Base-by-base conservation (phyloP, 257 asterid species). In the Gentiana straminea region DNA sequence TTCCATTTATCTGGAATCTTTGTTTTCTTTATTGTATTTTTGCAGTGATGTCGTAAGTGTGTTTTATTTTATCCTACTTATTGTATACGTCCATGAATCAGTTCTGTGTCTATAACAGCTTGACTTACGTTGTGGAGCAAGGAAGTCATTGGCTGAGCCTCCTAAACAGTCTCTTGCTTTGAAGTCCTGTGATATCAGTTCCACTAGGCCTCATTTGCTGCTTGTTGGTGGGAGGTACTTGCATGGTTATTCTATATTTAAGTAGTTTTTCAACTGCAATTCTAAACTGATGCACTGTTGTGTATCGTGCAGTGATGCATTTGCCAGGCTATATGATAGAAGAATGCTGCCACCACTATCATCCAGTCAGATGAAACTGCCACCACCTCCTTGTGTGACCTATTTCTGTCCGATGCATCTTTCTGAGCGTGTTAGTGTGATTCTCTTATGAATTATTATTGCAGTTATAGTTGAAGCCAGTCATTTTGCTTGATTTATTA, bases 341-440 rank as follows among this genome's bases (percentile, higher is more conserved):
- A 62, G 99, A 73, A 92, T 92, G 99, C 81, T 92, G 70, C 97
- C 97, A 32, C 91, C 95, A 36, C 68, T 92, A 51, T 88, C 99
- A 62, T 88, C 97, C 64, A 83, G 94, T 76, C 94, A 74, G 77
- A 72, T 81, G 60, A 92, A 74, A 76, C 68, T 72, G 73, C 73
- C 91, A 44, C 88, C 97, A 51, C 97, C 99, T 68, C 93, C 84
- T 49, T 88, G 97, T 62, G 91, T 92, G 71, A 79, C 81, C 81
- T 88, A 85, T 70, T 80, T 81, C 69, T 88, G 99, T 68, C 99
- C 99, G 24, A 88, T 85, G 95, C 99, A 92, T 77, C 94, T 92
- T 39, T 80, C 95, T 41, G 91, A 85, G 58, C 79, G 68, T 60
- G 98, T 87, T 64, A 81, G 96, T 81, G 51, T 64, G 38, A 45